Evolutionary conservation across 148 eudicot species (phyloP), one percentile per base, ranked within the genome.

Genomic region (Polygonum maritimum): DNA sequence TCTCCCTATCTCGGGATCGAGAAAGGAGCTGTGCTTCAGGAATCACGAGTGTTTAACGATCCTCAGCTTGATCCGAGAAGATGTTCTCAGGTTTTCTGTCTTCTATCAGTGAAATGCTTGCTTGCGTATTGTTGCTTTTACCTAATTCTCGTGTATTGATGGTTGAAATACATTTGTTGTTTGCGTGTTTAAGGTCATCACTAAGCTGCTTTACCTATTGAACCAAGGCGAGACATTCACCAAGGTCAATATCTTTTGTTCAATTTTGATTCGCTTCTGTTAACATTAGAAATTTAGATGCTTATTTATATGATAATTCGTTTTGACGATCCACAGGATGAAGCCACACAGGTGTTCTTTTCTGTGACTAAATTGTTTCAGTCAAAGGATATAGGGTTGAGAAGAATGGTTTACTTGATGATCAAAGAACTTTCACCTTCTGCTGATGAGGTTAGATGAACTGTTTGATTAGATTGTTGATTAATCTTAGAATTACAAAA

Each of bases 341-440:
- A 94, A 86, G 97, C 97, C 22, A 94, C 98, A 33, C 97, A 88
- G 81, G 98, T 92, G 55, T 92, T 94, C 80, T 94, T 92, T 75
- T 76, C 97, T 73, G 97, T 90, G 38, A 92, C 97, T 21, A 94
- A 94, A 80, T 85, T 94, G 76, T 94, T 92, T 77, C 97, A 94
- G 81, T 90, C 97, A 7, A 89, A 80, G 82, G 97, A 94, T 81
- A 75, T 79, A 54, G 90, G 97, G 22, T 80, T 94, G 55, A 87
- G 98, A 76, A 92, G 98, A 80, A 94, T 94, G 98, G 92, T 94
- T 49, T 92, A 94, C 81, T 80, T 94, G 86, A 90, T 94, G 39
- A 92, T 92, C 48, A 94, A 94, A 82, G 98, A 94, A 87, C 89
- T 94, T 60, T 92, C 97, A 71, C 97, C 98, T 65, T 92, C 89